phyloP scores from a whole-genome alignment of 2,329 filamentous ascomycete species.

The Monilinia laxa region DNA sequence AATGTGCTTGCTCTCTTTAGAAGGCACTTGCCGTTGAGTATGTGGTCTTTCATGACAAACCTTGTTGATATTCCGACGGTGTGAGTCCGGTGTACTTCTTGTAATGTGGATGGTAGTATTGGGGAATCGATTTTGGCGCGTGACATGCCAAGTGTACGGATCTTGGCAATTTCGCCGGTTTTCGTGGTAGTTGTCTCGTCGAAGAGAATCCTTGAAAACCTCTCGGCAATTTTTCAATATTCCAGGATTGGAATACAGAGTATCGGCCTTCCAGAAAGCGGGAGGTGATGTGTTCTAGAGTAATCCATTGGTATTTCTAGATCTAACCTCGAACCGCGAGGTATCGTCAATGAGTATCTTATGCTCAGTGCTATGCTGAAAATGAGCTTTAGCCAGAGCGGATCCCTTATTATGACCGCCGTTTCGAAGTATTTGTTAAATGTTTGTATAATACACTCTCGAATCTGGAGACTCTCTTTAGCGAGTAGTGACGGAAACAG shows the following conservation, averaged over 20 bases:
- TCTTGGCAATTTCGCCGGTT: background rate
- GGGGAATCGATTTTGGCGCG: constrained; percentile 37
- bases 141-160: too few species aligned
- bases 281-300: too few species aligned
- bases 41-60: constrained; percentile 41
- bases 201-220: constrained; percentile 7
- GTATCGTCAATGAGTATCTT: constrained; percentile 43
- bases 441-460: constrained; percentile 41
- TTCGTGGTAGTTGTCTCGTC: background rate
- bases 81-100: constrained; percentile 45
- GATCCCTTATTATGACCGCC: constrained; percentile 44
- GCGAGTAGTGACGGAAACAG: constrained; percentile 23
- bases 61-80: constrained; percentile 43
- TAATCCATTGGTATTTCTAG: too few species aligned
- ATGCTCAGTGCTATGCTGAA: constrained; percentile 38
- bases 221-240: too few species aligned
- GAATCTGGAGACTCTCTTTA: constrained; percentile 40
- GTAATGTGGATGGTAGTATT: constrained; percentile 43
- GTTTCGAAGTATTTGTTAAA: constrained; percentile 44
- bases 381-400: constrained; percentile 42
- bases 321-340: constrained; percentile 45
- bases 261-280: too few species aligned
- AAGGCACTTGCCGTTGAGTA: constrained; percentile 40
- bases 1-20: constrained; percentile 42
- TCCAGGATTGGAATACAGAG: too few species aligned